phyloP scores from a whole-genome alignment of 2,329 filamentous ascomycete species.

The Hymenoscyphus fructigenus region DNA sequence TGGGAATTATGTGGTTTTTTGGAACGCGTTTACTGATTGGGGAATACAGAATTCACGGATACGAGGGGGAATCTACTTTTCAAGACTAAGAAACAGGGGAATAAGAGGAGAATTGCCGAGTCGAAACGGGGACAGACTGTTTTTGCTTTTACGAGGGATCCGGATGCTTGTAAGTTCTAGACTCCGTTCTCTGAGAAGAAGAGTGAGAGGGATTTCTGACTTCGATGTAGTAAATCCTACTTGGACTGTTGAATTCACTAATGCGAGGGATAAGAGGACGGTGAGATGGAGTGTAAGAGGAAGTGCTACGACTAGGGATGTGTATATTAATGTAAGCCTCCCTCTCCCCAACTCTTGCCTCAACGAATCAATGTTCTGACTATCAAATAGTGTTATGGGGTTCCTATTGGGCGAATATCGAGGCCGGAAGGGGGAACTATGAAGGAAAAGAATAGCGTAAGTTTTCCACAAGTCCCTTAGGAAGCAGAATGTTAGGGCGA shows the following conservation, averaged over 20 bases:
- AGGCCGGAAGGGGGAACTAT: conserved; percentile 8
- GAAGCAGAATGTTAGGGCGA: background rate
- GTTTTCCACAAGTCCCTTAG: background rate
- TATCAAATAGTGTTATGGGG: conserved; percentile 10
- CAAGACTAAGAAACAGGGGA: conserved; percentile 8
- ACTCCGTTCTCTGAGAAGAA: background rate
- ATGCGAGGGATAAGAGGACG: conserved; percentile 11
- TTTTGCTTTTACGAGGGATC: conserved; percentile 10
- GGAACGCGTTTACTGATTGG: background rate
- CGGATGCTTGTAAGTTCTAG: conserved; percentile 6
- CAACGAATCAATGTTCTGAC: background rate
- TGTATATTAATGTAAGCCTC: conserved; percentile 12
- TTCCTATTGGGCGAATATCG: conserved; percentile 9
- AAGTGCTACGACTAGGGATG: conserved; percentile 3
- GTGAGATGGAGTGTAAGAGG: conserved; percentile 12
- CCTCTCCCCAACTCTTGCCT: background rate
- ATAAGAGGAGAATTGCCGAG: background rate
- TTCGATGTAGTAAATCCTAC: conserved; percentile 4
- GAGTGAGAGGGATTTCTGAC: background rate
- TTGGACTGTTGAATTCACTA: conserved; percentile 14
- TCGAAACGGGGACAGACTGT: conserved; percentile 9
- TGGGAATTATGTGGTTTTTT: no score
- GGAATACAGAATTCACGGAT: conserved; percentile 8
- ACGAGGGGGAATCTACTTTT: conserved; percentile 12
- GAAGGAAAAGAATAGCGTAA: conserved; percentile 12